A percentile compares a stretch with the other conserved stretches of the same genome.
Conservation (phyloP, 352 stramenopile species). For the Thalassiosira mediterranea region DNA sequence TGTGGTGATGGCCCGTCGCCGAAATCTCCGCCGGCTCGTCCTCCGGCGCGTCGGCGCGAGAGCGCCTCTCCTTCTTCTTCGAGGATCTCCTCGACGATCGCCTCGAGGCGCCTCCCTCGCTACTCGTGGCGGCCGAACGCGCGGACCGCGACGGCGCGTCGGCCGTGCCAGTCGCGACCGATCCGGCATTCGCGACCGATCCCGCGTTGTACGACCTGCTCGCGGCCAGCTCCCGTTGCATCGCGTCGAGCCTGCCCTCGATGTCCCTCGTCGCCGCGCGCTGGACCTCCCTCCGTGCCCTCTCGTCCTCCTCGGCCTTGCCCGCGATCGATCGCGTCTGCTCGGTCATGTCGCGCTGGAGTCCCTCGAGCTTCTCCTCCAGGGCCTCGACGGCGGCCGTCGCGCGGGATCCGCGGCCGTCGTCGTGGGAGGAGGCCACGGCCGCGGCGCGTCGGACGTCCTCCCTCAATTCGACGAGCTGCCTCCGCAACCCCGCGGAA, state of each 20-base stretch:
- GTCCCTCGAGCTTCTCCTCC: slow-evolving; percentile 1
- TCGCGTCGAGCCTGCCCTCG: too few relatives aligned
- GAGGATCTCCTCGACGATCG: too few relatives aligned
- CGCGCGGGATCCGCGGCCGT: background rate
- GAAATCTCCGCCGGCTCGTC: background rate
- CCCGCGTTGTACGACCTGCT: too few relatives aligned
- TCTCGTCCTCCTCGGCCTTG: background rate
- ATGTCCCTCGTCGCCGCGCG: background rate
- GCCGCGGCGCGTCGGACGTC: slow-evolving; percentile 14
- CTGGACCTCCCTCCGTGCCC: background rate
- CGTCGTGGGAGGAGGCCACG: background rate
- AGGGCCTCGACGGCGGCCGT: background rate
- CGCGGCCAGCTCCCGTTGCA: too few relatives aligned
- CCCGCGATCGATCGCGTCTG: background rate
- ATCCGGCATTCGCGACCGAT: too few relatives aligned
- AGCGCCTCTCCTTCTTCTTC: too few relatives aligned
- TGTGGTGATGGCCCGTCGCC: background rate
- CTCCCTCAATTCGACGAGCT: slow-evolving; percentile 8
- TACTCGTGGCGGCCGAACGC: background rate
- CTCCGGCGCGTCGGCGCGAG: background rate
- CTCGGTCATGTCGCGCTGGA: background rate
- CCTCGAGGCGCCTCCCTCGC: background rate
- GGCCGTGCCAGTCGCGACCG: background rate
- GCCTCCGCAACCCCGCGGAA: slow-evolving; percentile 10
- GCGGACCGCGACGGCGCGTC: too few relatives aligned